These are phyloP conservation scores for Venturia oleaginea DNA, from an alignment of 2,329 filamentous ascomycete species.

Conservation along the genomic window DNA sequence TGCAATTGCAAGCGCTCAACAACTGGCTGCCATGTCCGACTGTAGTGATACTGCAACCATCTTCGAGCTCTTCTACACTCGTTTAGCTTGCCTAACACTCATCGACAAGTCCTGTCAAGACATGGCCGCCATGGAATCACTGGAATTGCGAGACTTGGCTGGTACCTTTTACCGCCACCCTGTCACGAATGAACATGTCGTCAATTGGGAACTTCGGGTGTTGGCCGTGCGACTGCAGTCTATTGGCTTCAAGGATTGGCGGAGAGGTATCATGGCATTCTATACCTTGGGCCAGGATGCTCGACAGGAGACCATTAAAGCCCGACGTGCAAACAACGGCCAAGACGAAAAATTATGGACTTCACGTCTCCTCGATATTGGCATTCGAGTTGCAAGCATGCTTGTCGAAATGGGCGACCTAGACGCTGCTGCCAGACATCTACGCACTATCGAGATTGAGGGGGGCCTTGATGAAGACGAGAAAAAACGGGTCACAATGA, in stretches of 20 bases:
- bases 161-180: slow-evolving; percentile 43
- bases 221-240: slow-evolving; percentile 77
- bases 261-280: slow-evolving; percentile 79
- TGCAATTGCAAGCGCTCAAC: slow-evolving; percentile 31
- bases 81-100: slow-evolving; percentile 72
- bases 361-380: slow-evolving; percentile 62
- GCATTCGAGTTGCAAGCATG: slow-evolving; percentile 53
- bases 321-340: slow-evolving; percentile 21
- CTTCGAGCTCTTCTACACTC: slow-evolving; percentile 69
- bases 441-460: slow-evolving; percentile 52
- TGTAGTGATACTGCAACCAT: slow-evolving; percentile 54
- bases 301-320: slow-evolving; percentile 47
- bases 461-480: slow-evolving; percentile 24
- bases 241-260: slow-evolving; percentile 73
- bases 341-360: slow-evolving; percentile 49
- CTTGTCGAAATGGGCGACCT: slow-evolving; percentile 83
- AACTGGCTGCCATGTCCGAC: slow-evolving; percentile 28
- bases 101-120: slow-evolving; percentile 49
- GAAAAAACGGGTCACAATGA: slow-evolving; percentile 31
- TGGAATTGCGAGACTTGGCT: slow-evolving; percentile 51
- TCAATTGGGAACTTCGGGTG: slow-evolving; percentile 81
- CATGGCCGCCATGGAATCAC: slow-evolving; percentile 51
- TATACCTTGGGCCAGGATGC: slow-evolving; percentile 81
- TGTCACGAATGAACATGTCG: slow-evolving; percentile 45
- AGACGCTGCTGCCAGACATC: slow-evolving; percentile 65